Evolutionary conservation across 441 rosid species (phyloP), one percentile per base, ranked within the genome.

Genomic region (Syzygium syzygioides): DNA sequence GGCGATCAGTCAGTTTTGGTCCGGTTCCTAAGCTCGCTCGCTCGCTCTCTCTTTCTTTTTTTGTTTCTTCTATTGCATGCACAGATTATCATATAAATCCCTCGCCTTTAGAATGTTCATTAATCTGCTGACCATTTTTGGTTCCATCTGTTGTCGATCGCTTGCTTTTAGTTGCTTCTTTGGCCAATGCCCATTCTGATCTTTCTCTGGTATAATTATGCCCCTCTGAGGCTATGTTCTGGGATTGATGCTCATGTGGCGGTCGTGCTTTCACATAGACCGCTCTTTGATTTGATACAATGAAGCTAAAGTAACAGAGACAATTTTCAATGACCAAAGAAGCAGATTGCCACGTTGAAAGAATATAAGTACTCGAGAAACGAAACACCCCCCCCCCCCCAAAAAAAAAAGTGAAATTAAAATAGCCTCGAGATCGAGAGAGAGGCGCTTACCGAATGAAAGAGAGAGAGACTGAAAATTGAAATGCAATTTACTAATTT

Each of bases 1-100:
- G n/a, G 62, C 10, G 0, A 57, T 57, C 0, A 6, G 6, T 25
- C 14, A 0, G 0, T 25, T 56, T 57, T 57, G 0, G 1, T 12
- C 10, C 0, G 1, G 26, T 25, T 57, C n/a, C 6, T 13, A 4
- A 57, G 14, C 3, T 57, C 25, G 14, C 34, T 32, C 34, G 34
- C 34, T 32, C 34, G 34, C 34, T 32, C 34, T 32, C 15, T n/a
- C n/a, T 6, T 1, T 60, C n/a, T 11, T 28, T 14, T 14, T 57
- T 25, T 28, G 0, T n/a, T 62, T 14, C 1, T n/a, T 62, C 68
- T n/a, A 14, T 6, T 62, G 14, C 37, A 62, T 62, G 34, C 68
- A 3, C 34, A 7, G 20, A 20, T 62, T 15, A 62, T 62, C 37
- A 2, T 62, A 9, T 14, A 14, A n/a, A 62, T n/a, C 37, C 3